Conservation (phyloP, 352 stramenopile species). For the Pythium aristosporum region DNA sequence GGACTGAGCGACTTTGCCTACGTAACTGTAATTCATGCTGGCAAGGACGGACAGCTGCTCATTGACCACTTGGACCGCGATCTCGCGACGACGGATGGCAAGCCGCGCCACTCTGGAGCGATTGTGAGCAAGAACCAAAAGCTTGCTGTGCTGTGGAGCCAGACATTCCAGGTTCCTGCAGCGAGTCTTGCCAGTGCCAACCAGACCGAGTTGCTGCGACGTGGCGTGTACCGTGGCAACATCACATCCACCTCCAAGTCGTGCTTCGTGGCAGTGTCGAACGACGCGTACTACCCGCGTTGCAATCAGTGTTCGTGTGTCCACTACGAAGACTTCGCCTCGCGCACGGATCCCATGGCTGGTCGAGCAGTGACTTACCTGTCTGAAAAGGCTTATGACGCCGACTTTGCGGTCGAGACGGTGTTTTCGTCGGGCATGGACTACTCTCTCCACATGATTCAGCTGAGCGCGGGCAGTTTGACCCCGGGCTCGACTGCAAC, state of each 20-base stretch:
- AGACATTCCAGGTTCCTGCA: neutral
- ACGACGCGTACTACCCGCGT: neutral
- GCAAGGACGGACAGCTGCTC: neutral
- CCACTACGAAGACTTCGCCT: conserved; percentile 18
- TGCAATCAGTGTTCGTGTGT: conserved; percentile 4
- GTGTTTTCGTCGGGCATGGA: conserved; percentile 4
- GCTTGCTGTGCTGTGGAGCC: conserved; percentile 12
- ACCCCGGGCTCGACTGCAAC: neutral
- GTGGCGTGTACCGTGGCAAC: conserved; percentile 13
- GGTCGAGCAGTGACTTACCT: conserved; percentile 16
- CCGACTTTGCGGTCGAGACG: conserved; percentile 12
- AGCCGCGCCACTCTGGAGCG: conserved; percentile 5
- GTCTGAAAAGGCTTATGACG: conserved; percentile 11
- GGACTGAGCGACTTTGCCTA: conserved; percentile 2
- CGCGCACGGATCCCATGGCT: conserved; percentile 9
- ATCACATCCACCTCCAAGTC: conserved; percentile 5
- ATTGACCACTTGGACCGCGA: conserved; percentile 14
- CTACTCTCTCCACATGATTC: neutral
- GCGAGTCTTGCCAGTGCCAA: conserved; percentile 1
- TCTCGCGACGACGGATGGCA: neutral
- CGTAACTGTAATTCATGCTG: conserved; percentile 11
- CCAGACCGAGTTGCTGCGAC: conserved; percentile 17
- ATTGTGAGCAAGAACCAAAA: conserved; percentile 7
- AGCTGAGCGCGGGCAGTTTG: conserved; percentile 2
- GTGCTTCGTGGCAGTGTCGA: conserved; percentile 3